These are phyloP conservation scores for Peltaster fructicola DNA, from an alignment of 2,329 filamentous ascomycete species.

Conservation along the genomic window DNA sequence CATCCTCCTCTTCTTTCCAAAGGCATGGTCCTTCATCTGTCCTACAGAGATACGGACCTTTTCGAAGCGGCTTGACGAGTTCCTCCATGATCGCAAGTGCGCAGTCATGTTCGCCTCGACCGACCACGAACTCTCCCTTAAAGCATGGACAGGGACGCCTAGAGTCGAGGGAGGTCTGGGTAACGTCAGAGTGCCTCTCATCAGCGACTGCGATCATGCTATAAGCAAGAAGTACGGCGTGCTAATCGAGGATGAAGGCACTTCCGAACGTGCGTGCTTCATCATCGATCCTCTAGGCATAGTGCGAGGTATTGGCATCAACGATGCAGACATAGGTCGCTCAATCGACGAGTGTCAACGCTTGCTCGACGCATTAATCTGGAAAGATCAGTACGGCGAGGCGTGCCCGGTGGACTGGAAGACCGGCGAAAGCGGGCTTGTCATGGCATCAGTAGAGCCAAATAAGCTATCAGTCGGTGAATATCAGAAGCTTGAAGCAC, in stretches of 20 bases:
- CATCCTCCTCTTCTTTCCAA: constrained; percentile 48
- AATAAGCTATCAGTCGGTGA: too few species aligned
- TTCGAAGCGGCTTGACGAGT: constrained; percentile 42
- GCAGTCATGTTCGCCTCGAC: constrained; percentile 43
- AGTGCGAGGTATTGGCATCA: constrained; percentile 44
- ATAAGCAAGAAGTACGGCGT: constrained; percentile 46
- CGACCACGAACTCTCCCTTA: constrained; percentile 40
- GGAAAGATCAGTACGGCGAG: constrained; percentile 25
- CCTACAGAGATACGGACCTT: constrained; percentile 49
- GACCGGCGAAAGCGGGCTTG: constrained; percentile 15
- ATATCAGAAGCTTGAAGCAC: too few species aligned
- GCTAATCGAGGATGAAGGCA: constrained; percentile 44
- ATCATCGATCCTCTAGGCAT: constrained; percentile 47
- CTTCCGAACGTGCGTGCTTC: constrained; percentile 46
- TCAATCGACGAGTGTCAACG: constrained; percentile 47
- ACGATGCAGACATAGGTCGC: constrained; percentile 47
- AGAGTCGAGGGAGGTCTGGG: constrained; percentile 46
- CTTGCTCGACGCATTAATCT: constrained; percentile 33
- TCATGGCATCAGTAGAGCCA: constrained; percentile 10
- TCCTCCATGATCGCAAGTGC: constrained; percentile 38
- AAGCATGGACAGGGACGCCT: constrained; percentile 40
- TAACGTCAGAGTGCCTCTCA: constrained; percentile 40
- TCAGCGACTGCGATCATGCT: constrained; percentile 44
- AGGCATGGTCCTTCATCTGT: constrained; percentile 53
- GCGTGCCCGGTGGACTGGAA: constrained; percentile 20